Evolutionary conservation across 2,329 filamentous ascomycete species (phyloP).

Genomic region (Gyromitra esculenta): DNA sequence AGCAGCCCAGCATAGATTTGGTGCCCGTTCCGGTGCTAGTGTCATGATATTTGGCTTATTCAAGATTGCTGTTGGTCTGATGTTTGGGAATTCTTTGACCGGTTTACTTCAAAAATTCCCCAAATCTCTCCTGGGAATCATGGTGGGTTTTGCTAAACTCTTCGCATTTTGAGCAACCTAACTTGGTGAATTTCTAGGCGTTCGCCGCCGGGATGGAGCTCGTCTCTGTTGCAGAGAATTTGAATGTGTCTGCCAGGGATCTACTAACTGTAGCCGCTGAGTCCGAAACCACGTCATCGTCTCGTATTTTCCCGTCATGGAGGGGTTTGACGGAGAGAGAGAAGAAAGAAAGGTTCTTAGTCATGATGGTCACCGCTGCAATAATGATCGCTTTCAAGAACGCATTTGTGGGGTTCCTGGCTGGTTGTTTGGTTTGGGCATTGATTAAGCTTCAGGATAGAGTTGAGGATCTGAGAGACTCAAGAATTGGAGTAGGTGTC

Average conservation of each 20-base stretch:
- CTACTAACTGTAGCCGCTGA: constrained; percentile 63
- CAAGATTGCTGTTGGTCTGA: constrained; percentile 79
- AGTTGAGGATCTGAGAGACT: constrained; percentile 41
- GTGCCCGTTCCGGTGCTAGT: constrained; percentile 85
- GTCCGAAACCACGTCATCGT: constrained; percentile 58
- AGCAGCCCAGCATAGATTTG: constrained; percentile 90
- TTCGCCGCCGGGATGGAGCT: constrained; percentile 88
- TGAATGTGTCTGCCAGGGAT: constrained; percentile 75
- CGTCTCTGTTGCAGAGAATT: constrained; percentile 81
- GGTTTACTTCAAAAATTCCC: constrained; percentile 78
- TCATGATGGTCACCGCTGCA: constrained; percentile 89
- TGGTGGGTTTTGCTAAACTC: constrained; percentile 64
- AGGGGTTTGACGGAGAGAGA: constrained; percentile 71
- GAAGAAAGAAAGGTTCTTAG: constrained; percentile 78
- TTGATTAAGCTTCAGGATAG: constrained; percentile 51
- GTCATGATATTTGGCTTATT: constrained; percentile 79
- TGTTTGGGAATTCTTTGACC: constrained; percentile 79
- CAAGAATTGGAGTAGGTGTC: constrained; percentile 18
- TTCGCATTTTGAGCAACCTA: background rate
- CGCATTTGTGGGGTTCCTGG: constrained; percentile 75
- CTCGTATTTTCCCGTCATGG: constrained; percentile 55
- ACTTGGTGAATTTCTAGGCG: constrained; percentile 60
- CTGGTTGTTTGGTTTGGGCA: constrained; percentile 81
- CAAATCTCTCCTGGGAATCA: constrained; percentile 78
- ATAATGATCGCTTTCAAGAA: constrained; percentile 86